Base-by-base conservation (phyloP, 1,139 yeast species). In the Candida glucosophila region DNA sequence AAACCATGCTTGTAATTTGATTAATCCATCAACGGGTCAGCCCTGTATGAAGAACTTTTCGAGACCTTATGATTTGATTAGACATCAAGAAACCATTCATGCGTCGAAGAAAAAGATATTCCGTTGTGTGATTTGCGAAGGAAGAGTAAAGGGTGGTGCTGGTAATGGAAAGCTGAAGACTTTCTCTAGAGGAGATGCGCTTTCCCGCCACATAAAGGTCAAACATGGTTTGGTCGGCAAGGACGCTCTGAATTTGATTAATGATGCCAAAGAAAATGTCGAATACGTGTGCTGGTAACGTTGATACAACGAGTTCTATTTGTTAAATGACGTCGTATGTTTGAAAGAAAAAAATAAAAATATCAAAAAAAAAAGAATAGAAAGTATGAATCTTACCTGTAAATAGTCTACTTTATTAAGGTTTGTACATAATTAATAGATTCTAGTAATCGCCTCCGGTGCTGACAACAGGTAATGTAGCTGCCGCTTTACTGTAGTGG, bases 181-280 rank as follows among this genome's bases (percentile, higher is more conserved):
- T 6, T 64, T 64, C 33, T 59, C 67, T 4, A 48, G 71, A 41
- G 68, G 67, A 28, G 71, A 64, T 48, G 71, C 71, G 2, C 58
- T 64, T 36, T 60, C 68, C 1, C 52, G 71, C 35, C 71, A 64
- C 37, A 62, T 64, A 25, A 64, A 64, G 37, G 69, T 64, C 15
- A 64, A 64, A 40, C 71, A 64, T 43, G 64, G 61, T n/a, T 47
- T 64, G 31, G 55, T 52, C 17, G 71, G 71, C 12, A 44, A 58
- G 30, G 69, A 64, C 30, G 71, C 71, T 3, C 43, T 73, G 32
- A 73, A 73, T 29, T 73, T 81, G 23, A 76, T 80, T 39, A 76
- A 77, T 42, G 74, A 67, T 39, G 92, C 92, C 9, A 80, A 79
- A 50, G 80, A 72, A 39, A 73, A 80, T 46, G 85, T 79, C 28